Percentiles rank a stretch among this genome's conserved stretches.
Conservation (phyloP, 2,329 filamentous ascomycete species). For the Ophiostoma piceae region DNA sequence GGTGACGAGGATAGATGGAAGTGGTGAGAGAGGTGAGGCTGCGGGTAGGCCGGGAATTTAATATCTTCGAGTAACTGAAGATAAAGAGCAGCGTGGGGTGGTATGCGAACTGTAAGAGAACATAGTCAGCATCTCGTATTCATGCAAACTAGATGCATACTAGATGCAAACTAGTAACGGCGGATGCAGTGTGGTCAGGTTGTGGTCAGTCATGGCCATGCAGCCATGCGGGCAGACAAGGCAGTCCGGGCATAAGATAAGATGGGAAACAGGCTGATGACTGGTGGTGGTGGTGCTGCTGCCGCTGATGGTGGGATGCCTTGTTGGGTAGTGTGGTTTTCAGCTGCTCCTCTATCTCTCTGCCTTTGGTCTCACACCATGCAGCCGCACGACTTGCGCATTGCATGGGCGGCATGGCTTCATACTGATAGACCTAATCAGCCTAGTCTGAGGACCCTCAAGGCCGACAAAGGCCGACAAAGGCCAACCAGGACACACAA, state of each 20-base stretch:
- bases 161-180: conserved; percentile 10
- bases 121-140: conserved; percentile 14
- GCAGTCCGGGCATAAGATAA: neutral
- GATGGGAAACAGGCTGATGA: neutral
- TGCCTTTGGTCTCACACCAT: neutral
- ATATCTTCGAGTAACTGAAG: neutral
- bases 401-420: neutral
- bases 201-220: conserved; percentile 12
- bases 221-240: neutral
- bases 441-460: neutral
- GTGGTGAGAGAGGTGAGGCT: neutral
- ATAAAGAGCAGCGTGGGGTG: conserved; percentile 5
- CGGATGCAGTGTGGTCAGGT: neutral
- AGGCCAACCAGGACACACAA: neutral
- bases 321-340: neutral
- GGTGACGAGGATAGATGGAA: neutral
- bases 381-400: conserved; percentile 9
- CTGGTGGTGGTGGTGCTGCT: no score
- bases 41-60: neutral
- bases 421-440: neutral
- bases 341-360: neutral
- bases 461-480: neutral
- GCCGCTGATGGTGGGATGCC: neutral
- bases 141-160: conserved; percentile 50
- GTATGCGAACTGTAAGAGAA: conserved; percentile 5